A percentile compares a stretch with the other conserved stretches of the same genome.
Conservation (phyloP, 2,329 filamentous ascomycete species). For the Phaeosphaeria sp. region DNA sequence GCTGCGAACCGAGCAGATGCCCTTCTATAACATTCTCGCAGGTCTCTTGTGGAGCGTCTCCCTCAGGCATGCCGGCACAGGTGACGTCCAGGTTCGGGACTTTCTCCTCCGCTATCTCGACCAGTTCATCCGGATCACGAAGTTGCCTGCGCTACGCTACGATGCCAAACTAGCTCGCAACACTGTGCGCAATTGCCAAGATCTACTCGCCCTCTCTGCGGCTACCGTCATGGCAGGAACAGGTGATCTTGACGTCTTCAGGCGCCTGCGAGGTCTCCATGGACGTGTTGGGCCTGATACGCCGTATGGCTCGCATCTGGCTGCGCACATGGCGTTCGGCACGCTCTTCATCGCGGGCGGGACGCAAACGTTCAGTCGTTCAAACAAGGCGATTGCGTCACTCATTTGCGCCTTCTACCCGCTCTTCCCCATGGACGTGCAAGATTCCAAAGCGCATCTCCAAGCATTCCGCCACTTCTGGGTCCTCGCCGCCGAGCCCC, state of each 20-base stretch:
- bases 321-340: slow-evolving; percentile 89
- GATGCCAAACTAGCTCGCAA: slow-evolving; percentile 84
- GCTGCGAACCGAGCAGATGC: slow-evolving; percentile 82
- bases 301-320: slow-evolving; percentile 92
- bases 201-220: slow-evolving; percentile 80
- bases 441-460: slow-evolving; percentile 92
- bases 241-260: slow-evolving; percentile 84
- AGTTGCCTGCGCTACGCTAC: slow-evolving; percentile 69
- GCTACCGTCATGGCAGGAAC: slow-evolving; percentile 96
- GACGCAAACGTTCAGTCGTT: slow-evolving; percentile 89
- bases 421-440: slow-evolving; percentile 84
- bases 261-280: slow-evolving; percentile 85
- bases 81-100: slow-evolving; percentile 74
- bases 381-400: slow-evolving; percentile 83
- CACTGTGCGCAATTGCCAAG: slow-evolving; percentile 89
- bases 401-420: slow-evolving; percentile 94
- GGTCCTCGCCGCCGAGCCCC: slow-evolving; percentile 89
- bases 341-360: slow-evolving; percentile 91
- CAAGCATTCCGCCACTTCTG: slow-evolving; percentile 98
- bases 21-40: slow-evolving; percentile 90
- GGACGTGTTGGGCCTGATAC: slow-evolving; percentile 83
- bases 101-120: slow-evolving; percentile 85
- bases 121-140: slow-evolving; percentile 80
- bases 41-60: slow-evolving; percentile 78
- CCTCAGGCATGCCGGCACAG: slow-evolving; percentile 56